phyloP scores from a whole-genome alignment of 2,329 filamentous ascomycete species.

The Clarireedia hainanense region DNA sequence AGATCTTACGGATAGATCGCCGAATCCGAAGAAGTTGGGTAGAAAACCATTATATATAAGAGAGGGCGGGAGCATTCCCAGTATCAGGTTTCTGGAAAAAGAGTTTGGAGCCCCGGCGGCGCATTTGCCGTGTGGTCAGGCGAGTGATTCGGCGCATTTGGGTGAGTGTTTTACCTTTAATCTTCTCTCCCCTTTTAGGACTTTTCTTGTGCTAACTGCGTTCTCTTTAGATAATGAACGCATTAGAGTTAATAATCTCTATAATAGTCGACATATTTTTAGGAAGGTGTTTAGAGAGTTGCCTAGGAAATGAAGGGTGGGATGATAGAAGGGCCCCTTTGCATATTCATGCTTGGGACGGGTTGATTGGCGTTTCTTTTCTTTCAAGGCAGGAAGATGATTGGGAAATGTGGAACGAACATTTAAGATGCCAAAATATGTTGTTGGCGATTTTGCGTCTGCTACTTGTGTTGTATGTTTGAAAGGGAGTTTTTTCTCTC shows the following conservation, averaged over 20 bases:
- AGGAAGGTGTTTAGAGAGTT: conserved; percentile 61
- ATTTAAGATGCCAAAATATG: too few relatives aligned
- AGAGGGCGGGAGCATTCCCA: conserved; percentile 91
- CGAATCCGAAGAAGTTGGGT: conserved; percentile 14
- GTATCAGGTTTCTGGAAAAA: conserved; percentile 89
- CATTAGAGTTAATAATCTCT: conserved; percentile 77
- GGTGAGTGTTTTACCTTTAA: neutral
- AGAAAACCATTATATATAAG: conserved; percentile 81
- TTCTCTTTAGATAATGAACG: conserved; percentile 66
- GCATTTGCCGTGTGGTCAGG: conserved; percentile 88
- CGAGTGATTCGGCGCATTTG: conserved; percentile 87
- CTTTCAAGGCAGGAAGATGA: too few relatives aligned
- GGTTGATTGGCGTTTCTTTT: too few relatives aligned
- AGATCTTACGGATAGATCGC: neutral
- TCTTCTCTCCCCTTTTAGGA: neutral
- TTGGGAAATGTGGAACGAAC: too few relatives aligned
- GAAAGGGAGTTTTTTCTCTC: too few relatives aligned
- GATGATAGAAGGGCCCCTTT: neutral
- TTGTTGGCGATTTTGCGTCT: too few relatives aligned
- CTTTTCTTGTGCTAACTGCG: neutral
- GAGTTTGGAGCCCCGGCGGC: conserved; percentile 87
- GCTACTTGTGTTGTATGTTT: too few relatives aligned
- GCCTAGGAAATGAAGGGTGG: conserved; percentile 23
- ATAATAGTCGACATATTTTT: conserved; percentile 90
- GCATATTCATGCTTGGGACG: too few relatives aligned